Base-by-base conservation (phyloP, 352 stramenopile species). In the Globisporangium nagaii region DNA sequence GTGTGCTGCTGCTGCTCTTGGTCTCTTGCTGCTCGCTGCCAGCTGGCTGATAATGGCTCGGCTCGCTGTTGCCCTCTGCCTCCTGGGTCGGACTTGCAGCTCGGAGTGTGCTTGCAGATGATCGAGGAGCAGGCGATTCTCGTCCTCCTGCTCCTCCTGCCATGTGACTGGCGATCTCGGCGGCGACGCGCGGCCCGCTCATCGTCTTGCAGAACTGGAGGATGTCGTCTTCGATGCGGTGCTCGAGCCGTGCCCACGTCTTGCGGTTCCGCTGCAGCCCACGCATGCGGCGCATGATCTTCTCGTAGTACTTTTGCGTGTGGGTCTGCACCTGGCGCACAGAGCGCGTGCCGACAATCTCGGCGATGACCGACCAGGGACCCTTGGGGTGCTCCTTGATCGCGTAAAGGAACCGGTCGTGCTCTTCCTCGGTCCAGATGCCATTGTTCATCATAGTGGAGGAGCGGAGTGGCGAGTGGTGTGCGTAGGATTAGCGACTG, bases 151-250 rank as follows among this genome's bases (percentile, higher is more conserved):
- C 17, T 25, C 12, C 7, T 22, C 17, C 20, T 28, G 30, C 19
- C 43, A 50, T 19, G 9, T 39, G 43, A 2, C 30, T 50, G 6
- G 17, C 25, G 43, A 50, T 50, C 43, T 50, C 43, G 43, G 43
- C 43, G 8, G 43, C 28, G 24, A 47, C 41, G 20, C 45, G 27
- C 11, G 53, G 34, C 1, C 34, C 45, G 30, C 39, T 34, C 65
- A 78, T 78, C 45, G 75, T 71, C 30, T 78, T 58, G 51, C 70
- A 79, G 57, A 79, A 79, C 40, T 63, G 56, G 30, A 79, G 50
- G 49, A 75, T 68, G 46, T 80, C 71, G 45, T 31, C 30, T 13
- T 34, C 44, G 45, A 69, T 65, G 24, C 57, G 56, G 34, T 65
- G 62, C 39, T 69, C 62, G 15, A 27, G 36, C n/a, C 62, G 50